These are phyloP conservation scores for Gossypium laxum DNA, from an alignment of 441 rosid species.

Conservation along the genomic window DNA sequence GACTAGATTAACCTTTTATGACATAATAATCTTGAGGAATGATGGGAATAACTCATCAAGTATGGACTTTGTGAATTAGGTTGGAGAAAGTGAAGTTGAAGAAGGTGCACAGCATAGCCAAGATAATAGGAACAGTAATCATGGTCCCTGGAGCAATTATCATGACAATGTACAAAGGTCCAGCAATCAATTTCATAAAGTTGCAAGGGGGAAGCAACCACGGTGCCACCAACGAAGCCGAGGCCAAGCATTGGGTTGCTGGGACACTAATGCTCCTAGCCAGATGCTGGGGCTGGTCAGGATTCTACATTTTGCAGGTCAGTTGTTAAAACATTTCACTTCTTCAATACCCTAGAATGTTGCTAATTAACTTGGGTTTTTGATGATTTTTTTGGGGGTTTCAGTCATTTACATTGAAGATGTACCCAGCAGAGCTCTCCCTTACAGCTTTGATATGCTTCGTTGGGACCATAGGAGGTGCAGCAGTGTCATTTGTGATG, in stretches of 20 bases:
- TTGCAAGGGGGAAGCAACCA: slow-evolving; percentile 25
- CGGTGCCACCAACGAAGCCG: slow-evolving; percentile 14
- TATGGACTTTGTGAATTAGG: slow-evolving; percentile 24
- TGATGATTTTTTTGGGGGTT: not conserved
- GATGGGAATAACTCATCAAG: not conserved
- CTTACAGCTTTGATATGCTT: slow-evolving; percentile 35
- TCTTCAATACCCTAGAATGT: not conserved
- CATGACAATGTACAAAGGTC: slow-evolving; percentile 63
- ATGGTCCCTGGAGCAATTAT: slow-evolving; percentile 56
- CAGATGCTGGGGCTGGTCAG: slow-evolving; percentile 44
- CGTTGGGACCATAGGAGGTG: slow-evolving; percentile 28
- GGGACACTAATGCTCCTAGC: slow-evolving; percentile 53
- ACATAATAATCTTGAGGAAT: not conserved
- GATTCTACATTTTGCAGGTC: slow-evolving; percentile 55
- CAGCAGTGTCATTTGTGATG: slow-evolving; percentile 5
- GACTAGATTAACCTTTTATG: not conserved
- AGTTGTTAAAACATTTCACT: not conserved
- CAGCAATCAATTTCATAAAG: slow-evolving; percentile 29
- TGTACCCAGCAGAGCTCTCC: slow-evolving; percentile 36
- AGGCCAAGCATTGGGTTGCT: slow-evolving; percentile 33
- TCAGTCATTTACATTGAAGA: slow-evolving; percentile 10
- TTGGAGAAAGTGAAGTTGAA: slow-evolving; percentile 54
- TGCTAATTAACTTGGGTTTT: not conserved
- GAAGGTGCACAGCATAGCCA: slow-evolving; percentile 55
- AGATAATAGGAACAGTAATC: slow-evolving; percentile 62